phyloP scores from a whole-genome alignment of 345 rosid species.

The Pistacia atlantica region DNA sequence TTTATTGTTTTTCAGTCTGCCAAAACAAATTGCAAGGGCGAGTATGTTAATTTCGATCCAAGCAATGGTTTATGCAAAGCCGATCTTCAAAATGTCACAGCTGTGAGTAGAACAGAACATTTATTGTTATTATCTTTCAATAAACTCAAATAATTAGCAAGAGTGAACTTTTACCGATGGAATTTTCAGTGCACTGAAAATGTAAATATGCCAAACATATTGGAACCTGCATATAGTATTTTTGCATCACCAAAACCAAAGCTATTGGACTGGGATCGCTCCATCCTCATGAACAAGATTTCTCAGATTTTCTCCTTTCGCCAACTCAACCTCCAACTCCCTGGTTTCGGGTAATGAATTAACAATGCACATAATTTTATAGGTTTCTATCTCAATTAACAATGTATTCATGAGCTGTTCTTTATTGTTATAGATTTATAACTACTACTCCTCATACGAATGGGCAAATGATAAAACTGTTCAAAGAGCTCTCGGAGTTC shows the following conservation, averaged over 20 bases:
- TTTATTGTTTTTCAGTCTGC: constrained; percentile 1
- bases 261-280: not conserved
- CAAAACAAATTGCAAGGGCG: constrained; percentile 3
- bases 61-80: too few species aligned
- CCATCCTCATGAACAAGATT: not conserved
- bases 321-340: not conserved
- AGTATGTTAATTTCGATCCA: not conserved
- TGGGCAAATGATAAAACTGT: constrained; percentile 23
- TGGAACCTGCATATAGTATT: not conserved
- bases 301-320: not conserved
- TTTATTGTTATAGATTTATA: not conserved
- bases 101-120: not conserved
- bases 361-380: not conserved
- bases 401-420: too few species aligned
- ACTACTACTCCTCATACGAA: not conserved
- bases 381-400: too few species aligned
- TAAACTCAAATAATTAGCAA: not conserved
- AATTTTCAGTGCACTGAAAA: not conserved
- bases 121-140: not conserved
- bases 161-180: too few species aligned
- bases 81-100: too few species aligned
- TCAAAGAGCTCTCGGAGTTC: too few species aligned
- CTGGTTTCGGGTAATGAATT: constrained; percentile 13
- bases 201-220: not conserved
- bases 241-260: too few species aligned